Base-by-base conservation (phyloP, 192 early-diverging fungal genomes). In the Diversispora epigaea region DNA sequence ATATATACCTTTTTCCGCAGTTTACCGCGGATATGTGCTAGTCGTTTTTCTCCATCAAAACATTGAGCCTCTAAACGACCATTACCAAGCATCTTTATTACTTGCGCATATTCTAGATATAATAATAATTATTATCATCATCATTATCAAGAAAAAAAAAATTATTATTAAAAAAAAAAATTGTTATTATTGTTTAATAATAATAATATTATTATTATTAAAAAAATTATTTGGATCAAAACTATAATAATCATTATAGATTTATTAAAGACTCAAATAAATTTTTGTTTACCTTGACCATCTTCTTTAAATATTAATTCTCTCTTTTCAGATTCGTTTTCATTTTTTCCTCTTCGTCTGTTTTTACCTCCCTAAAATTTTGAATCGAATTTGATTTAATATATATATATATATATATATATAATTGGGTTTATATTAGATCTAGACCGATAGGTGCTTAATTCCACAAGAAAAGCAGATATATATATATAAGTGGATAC, bases 271-370 rank as follows among this genome's bases (percentile, higher is more conserved):
- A 39, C 43, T 5, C 6, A n/a, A 21, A 44, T 64, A 45, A 9
- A n/a, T 1, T 7, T 43, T 11, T 47, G 8, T 43, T 80, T 88
- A 87, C 86, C 86, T 86, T 99, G 97, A 44, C 93, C 94, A 78
- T 98, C 95, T 83, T 95, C 95, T 81, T 96, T 96, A 85, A 99
- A 97, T 65, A 94, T 88, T 70, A 99, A 84, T 82, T 99, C 97
- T 77, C 97, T 91, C 89, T 99, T 99, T 67, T 95, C 93, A 68
- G 86, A 87, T 75, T 95, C 94, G 80, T 92, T 93, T 80, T 97
- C 95, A 85, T 94, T 95, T 92, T 98, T 99, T 89, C 97, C 96
- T 84, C 94, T 91, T 85, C 91, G 88, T 84, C 90, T 86, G 79
- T 88, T 91, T 82, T 93, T 94, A 81, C 93, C 93, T 86, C 93